Evolutionary conservation across 192 early-diverging fungal species (phyloP).

Genomic region (Funneliformis mosseae): DNA sequence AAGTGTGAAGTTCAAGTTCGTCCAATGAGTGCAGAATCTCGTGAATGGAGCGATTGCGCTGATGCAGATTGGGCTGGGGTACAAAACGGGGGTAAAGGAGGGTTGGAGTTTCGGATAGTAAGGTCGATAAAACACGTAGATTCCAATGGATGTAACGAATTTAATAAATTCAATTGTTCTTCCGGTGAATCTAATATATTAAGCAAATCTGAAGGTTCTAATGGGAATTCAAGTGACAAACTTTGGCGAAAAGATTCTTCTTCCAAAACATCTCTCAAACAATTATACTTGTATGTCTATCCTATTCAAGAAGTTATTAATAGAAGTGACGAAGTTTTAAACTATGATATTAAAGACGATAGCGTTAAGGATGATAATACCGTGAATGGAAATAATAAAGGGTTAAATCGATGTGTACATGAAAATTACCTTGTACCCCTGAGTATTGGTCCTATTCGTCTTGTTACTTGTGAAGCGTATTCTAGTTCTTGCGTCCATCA

Average conservation of each 20-base stretch:
- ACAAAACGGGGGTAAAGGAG: slow-evolving; percentile 26
- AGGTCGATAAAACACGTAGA: no score
- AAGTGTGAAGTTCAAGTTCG: slow-evolving; percentile 25
- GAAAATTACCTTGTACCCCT: slow-evolving; percentile 20
- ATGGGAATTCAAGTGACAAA: not conserved
- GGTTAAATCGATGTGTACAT: not conserved
- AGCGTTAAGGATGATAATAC: not conserved
- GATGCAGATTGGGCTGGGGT: slow-evolving; percentile 26
- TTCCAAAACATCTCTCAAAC: not conserved
- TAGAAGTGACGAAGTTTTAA: not conserved
- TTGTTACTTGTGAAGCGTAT: not conserved
- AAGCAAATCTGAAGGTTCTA: not conserved
- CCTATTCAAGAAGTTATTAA: slow-evolving; percentile 7
- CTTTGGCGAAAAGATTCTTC: not conserved
- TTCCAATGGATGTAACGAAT: not conserved
- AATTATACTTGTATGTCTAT: slow-evolving; percentile 16
- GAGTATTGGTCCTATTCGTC: slow-evolving; percentile 24
- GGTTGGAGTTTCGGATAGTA: slow-evolving; percentile 26
- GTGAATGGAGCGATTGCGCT: slow-evolving; percentile 31
- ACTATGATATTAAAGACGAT: not conserved
- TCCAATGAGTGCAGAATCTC: slow-evolving; percentile 19
- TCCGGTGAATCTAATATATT: not conserved
- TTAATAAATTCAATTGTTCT: not conserved
- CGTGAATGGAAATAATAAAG: not conserved
- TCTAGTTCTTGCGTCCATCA: slow-evolving; percentile 17